Evolutionary conservation across 495 filamentous ascomycete species (phyloP), one percentile per base, ranked within the genome.

Genomic region (Penicillium pancosmium): DNA sequence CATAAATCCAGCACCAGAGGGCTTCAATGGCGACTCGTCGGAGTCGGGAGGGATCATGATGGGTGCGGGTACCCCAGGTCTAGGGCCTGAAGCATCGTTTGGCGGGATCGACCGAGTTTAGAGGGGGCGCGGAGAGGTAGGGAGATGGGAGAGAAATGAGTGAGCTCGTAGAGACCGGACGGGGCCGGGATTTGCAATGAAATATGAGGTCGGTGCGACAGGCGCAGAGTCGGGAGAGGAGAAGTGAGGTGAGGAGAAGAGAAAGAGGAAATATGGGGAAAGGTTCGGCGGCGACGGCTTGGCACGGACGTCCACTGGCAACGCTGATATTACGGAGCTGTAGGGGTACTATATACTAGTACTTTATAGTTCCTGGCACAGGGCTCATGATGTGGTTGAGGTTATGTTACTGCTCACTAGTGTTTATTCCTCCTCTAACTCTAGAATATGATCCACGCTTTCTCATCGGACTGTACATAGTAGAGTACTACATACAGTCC

Each of bases 1-100:
- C 47, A 59, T 52, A 43, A 70, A 60, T 58, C 61, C 55, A 59
- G 50, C 57, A 51, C 59, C 63, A 56, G 73, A 63, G 68, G 71
- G 64, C 43, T 67, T 74, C 62, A 71, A 63, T 54, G 75, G 71
- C 58, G 68, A 73, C 23, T 73, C 70, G 56, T 71, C 73, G 64
- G 72, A 69, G 56, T 75, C 70, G 65, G 73, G 66, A 67, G 69
- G 70, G 59, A 71, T 78, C 73, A 78, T 75, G 75, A 73, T 69
- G 76, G 75, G 71, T 68, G 68, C 71, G 60, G 71, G 64, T 78
- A 76, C 72, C 73, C 74, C 69, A 72, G 63, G 65, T 68, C 55
- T 64, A 59, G 70, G 59, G 55, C 64, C 61, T 58, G 66, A 71
- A 62, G 75, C 77, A 79, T 79, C 66, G 59, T 79, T 77, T 61